Evolutionary conservation across 2,329 filamentous ascomycete species (phyloP).

Genomic region (Cladosporium sp.): DNA sequence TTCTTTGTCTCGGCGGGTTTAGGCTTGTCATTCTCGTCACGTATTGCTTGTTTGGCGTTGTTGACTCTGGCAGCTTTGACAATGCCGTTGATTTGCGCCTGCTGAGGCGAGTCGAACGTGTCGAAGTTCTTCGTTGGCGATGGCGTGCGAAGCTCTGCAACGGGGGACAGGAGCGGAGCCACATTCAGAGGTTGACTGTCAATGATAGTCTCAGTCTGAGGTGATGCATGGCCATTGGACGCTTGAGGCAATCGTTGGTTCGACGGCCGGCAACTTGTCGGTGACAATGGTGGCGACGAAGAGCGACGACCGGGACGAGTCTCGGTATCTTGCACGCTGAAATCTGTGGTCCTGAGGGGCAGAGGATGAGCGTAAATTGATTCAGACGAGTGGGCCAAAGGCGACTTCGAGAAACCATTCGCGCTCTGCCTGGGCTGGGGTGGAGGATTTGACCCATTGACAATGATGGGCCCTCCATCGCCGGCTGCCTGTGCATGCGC

Average conservation of each 20-base stretch:
- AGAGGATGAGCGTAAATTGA: constrained; percentile 2
- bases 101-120: constrained; percentile 14
- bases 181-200: constrained; percentile 13
- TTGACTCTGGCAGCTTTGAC: constrained; percentile 26
- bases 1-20: constrained; percentile 15
- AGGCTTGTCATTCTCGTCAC: constrained; percentile 18
- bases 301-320: not conserved
- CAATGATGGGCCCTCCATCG: constrained; percentile 35
- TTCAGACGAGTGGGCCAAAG: not conserved
- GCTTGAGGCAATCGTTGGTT: not conserved
- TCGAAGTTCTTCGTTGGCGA: constrained; percentile 54
- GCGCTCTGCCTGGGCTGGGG: not conserved
- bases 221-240: not conserved
- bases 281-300: not conserved
- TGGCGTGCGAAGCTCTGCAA: constrained; percentile 68
- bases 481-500: constrained; percentile 10
- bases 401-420: constrained; percentile 5
- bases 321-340: not conserved
- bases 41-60: constrained; percentile 24
- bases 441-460: constrained; percentile 35
- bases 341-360: constrained; percentile 5
- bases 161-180: constrained; percentile 59
- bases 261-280: not conserved
- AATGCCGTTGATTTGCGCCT: constrained; percentile 22
- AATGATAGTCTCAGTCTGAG: not conserved